Base-by-base conservation (phyloP, 805 yeast species). In the Lipomyces sp. region DNA sequence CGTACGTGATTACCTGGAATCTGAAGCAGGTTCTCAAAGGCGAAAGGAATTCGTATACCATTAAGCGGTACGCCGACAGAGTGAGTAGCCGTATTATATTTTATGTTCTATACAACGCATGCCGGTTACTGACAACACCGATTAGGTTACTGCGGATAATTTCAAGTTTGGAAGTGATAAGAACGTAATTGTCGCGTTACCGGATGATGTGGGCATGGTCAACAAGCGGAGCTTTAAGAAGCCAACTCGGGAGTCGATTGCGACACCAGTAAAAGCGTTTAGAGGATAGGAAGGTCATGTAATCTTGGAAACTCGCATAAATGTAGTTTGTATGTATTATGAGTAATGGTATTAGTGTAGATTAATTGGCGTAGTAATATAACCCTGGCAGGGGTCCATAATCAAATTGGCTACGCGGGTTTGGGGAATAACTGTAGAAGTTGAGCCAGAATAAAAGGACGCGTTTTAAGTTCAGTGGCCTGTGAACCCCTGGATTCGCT, bases 1-100 rank as follows among this genome's bases (percentile, higher is more conserved):
- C 93, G 24, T 92, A 86, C 77, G 89, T 92, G 32, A 84, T 92
- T 30, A 83, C 90, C 0, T 92, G 97, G 97, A 86, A 89, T 11
- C 77, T 92, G 74, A 82, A 80, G 70, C 85, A 87, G 67, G 81
- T 89, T 13, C 75, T 88, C 54, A 78, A 79, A 55, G 85, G 86
- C 63, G 85, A 84, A 64, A 77, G 77, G 54, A 82, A 80, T 33
- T 83, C 89, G 5, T 90, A 90, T 75, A 78, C 82, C 59, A 87
- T 93, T 75, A 87, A 85, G 76, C 81, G 85, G 64, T 89, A 89
- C 75, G 78, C 81, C 30, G 83, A 84, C 54, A 79, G 84, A 54
- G 54, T 51, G 18, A 51, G 54, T 51, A 4, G 34, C 8, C 24
- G 8, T 24, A 29, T 7, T 7, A 34, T 2, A 15, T 15, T 1